Percentiles rank a stretch among this genome's conserved stretches.
These are phyloP conservation scores for Zymoseptoria tritici DNA, from an alignment of 2,329 filamentous ascomycete genomes.

Conservation along the genomic window DNA sequence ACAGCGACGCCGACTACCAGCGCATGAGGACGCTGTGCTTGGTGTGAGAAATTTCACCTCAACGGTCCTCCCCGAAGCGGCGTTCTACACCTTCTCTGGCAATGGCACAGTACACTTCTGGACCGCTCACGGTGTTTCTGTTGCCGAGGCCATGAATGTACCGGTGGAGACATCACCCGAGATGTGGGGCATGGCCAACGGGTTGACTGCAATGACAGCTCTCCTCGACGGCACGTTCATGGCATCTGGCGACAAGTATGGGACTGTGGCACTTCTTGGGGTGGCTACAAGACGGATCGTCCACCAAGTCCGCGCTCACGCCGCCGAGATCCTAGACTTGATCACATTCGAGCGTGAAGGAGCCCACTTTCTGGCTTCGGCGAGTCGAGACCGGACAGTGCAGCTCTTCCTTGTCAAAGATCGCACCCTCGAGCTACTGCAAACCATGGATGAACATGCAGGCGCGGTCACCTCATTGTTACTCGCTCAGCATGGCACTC, in stretches of 20 bases:
- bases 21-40: conserved; percentile 53
- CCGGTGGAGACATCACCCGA: conserved; percentile 56
- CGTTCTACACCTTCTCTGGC: conserved; percentile 84
- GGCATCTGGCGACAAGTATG: conserved; percentile 77
- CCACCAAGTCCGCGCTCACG: conserved; percentile 76
- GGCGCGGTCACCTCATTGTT: conserved; percentile 74
- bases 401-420: conserved; percentile 69
- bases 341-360: conserved; percentile 58
- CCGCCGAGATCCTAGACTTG: conserved; percentile 76
- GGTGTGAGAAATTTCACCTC: conserved; percentile 62
- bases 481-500: conserved; percentile 60
- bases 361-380: conserved; percentile 66
- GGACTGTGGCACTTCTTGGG: conserved; percentile 60
- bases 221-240: conserved; percentile 59
- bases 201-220: conserved; percentile 51
- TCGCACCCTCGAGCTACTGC: conserved; percentile 56
- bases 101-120: conserved; percentile 77
- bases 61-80: conserved; percentile 55
- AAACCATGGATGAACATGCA: conserved; percentile 87
- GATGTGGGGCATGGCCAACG: conserved; percentile 46
- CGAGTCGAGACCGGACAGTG: conserved; percentile 81
- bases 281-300: conserved; percentile 53
- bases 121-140: conserved; percentile 64
- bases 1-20: conserved; percentile 39
- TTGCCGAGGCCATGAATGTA: conserved; percentile 53